Evolutionary conservation across 2,329 filamentous ascomycete genomes (phyloP).

Genomic region (Penicillium italicum): DNA sequence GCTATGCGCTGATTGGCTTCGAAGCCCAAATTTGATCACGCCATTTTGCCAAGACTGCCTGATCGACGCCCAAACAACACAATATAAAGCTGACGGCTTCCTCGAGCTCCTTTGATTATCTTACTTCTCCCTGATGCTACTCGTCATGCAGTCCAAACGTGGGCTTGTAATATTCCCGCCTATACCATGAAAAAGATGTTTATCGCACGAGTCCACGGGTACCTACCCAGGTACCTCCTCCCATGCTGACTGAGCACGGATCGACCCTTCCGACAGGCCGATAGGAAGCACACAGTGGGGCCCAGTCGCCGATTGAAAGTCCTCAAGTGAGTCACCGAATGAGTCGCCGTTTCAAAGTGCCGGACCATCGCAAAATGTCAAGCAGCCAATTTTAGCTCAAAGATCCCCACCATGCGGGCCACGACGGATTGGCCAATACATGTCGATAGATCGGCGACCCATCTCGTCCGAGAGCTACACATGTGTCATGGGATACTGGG

Average conservation of each 20-base stretch:
- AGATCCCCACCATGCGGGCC: not conserved
- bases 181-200: not conserved
- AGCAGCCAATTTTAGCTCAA: not conserved
- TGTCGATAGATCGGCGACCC: slow-evolving; percentile 1
- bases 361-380: not conserved
- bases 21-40: slow-evolving; percentile 25
- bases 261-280: slow-evolving; percentile 24
- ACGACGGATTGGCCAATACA: not conserved
- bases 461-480: slow-evolving; percentile 2
- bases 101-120: slow-evolving; percentile 10
- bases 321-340: not conserved
- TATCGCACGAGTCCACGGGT: not conserved
- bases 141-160: not conserved
- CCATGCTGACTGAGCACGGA: not conserved
- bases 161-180: not conserved
- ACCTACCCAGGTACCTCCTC: no score
- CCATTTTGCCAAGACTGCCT: slow-evolving; percentile 34
- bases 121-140: not conserved
- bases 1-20: slow-evolving; percentile 3
- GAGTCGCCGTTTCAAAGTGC: not conserved
- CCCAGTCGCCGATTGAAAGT: slow-evolving; percentile 5
- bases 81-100: slow-evolving; percentile 30
- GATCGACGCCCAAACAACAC: slow-evolving; percentile 12
- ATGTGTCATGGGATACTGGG: slow-evolving; percentile 2
- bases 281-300: slow-evolving; percentile 30